These are phyloP conservation scores for Cryphonectria radicalis DNA, from an alignment of 2,329 filamentous ascomycete species.

Conservation along the genomic window DNA sequence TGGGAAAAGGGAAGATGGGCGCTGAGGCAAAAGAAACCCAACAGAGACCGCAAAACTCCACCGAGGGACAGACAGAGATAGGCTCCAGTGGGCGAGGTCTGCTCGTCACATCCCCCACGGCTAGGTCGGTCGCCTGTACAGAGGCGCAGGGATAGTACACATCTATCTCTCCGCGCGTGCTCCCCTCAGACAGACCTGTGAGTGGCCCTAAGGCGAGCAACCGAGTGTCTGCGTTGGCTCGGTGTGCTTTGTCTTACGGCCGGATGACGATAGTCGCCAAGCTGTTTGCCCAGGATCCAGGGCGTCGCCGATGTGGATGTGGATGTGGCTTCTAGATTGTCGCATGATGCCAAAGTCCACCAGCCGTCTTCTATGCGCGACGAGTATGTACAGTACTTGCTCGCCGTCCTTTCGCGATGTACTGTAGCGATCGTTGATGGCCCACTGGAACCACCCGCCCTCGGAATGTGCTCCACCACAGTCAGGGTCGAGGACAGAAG, in stretches of 20 bases:
- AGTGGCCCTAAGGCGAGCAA: not conserved
- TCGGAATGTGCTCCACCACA: not conserved
- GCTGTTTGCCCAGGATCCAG: not conserved
- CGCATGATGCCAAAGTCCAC: not conserved
- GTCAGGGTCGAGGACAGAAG: not conserved
- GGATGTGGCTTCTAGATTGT: not conserved
- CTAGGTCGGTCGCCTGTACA: not conserved
- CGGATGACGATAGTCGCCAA: not conserved
- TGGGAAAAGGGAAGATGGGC: not conserved
- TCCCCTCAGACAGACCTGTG: not conserved
- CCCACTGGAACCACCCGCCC: not conserved
- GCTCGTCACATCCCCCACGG: not conserved
- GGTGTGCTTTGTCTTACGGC: not conserved
- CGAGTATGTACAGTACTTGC: not conserved
- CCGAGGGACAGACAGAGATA: not conserved
- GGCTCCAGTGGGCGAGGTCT: not conserved
- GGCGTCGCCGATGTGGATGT: not conserved
- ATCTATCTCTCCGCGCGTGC: not conserved
- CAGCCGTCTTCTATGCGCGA: not conserved
- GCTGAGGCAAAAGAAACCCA: not conserved
- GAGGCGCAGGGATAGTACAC: constrained; percentile 10
- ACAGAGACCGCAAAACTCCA: not conserved
- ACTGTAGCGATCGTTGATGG: not conserved
- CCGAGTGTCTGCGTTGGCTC: not conserved
- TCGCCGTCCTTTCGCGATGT: not conserved